Base-by-base conservation (phyloP, 1,284 basidiomycete genomes). In the Austroboletus niveus region DNA sequence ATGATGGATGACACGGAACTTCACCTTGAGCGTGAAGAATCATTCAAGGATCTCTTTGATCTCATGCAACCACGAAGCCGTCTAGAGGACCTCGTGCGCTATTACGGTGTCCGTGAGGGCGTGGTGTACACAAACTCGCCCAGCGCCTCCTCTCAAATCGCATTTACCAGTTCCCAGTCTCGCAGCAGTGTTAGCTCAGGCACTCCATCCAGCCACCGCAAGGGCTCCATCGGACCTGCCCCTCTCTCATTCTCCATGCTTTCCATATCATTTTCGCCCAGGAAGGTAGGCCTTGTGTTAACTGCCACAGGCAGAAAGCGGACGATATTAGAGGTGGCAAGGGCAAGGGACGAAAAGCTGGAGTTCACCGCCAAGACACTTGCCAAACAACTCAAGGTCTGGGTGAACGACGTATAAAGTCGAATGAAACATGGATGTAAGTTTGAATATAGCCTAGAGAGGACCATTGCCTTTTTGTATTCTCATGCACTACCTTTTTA, bases 31-130 rank as follows among this genome's bases (percentile, higher is more conserved):
- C 75, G 84, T 22, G 83, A 84, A 45, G 88, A 89, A 62, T 75
- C 77, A 11, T 88, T 85, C 72, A 80, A 80, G 55, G 88, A 91
- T 59, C 70, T 91, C 15, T 91, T 91, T 65, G 84, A 86, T 54
- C 77, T 87, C 51, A 77, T 75, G 62, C 86, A 90, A 69, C 89
- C 88, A 9, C 78, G 81, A 45, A 79, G 79, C 36, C 72, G 89
- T 27, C 65, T 87, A 22, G 89, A 91, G 64, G 88, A 91, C 66
- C 76, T 91, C 44, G 73, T 90, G 7, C 69, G 82, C 44, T 58
- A 70, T 5, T 81, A 84, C 57, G 87, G 86, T n/a, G 58, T 76
- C 1, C 72, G 77, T 8, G 75, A 79, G 30, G 81, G 81, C 6
- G 69, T 84, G 17, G 68, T 89, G 17, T 52, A 57, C 32, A 52